A percentile compares a stretch with the other conserved stretches of the same genome.
These are phyloP conservation scores for Ramichloridium luteum DNA, from an alignment of 2,329 filamentous ascomycete genomes.

Conservation along the genomic window DNA sequence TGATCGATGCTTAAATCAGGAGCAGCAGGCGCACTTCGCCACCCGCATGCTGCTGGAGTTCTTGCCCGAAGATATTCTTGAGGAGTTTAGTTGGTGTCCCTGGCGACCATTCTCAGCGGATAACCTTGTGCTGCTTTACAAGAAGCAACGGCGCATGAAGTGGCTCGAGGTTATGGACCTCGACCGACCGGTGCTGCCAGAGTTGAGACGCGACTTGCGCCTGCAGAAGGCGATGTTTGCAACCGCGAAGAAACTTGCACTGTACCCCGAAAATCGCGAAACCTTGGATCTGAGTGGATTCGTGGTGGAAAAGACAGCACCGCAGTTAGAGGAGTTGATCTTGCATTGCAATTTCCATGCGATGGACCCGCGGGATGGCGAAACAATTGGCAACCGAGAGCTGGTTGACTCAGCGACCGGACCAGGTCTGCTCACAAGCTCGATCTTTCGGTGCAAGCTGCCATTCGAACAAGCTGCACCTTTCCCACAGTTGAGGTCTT, in stretches of 20 bases:
- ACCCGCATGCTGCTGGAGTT: conserved; percentile 38
- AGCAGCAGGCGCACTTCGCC: conserved; percentile 35
- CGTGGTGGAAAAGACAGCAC: conserved; percentile 30
- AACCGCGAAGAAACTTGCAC: conserved; percentile 31
- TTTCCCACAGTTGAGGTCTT: conserved; percentile 29
- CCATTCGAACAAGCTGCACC: conserved; percentile 37
- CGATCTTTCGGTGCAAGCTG: conserved; percentile 35
- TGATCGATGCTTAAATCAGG: conserved; percentile 33
- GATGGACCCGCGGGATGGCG: conserved; percentile 18
- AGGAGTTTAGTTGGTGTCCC: conserved; percentile 39
- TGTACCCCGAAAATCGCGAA: conserved; percentile 36
- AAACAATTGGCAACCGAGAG: conserved; percentile 24
- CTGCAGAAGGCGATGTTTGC: conserved; percentile 30
- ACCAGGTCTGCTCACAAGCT: conserved; percentile 35
- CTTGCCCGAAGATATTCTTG: conserved; percentile 36
- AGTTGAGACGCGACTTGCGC: conserved; percentile 31
- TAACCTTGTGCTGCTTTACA: conserved; percentile 36
- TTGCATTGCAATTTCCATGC: conserved; percentile 36
- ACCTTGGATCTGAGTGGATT: conserved; percentile 34
- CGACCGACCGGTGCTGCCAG: conserved; percentile 30
- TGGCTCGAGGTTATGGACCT: conserved; percentile 38
- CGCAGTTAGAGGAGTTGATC: conserved; percentile 34
- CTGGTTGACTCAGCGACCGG: conserved; percentile 36
- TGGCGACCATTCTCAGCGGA: conserved; percentile 37
- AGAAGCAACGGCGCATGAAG: conserved; percentile 37